Evolutionary conservation across 1,284 basidiomycete genomes (phyloP).

Genomic region (Neotropicomus parvogracilis): DNA sequence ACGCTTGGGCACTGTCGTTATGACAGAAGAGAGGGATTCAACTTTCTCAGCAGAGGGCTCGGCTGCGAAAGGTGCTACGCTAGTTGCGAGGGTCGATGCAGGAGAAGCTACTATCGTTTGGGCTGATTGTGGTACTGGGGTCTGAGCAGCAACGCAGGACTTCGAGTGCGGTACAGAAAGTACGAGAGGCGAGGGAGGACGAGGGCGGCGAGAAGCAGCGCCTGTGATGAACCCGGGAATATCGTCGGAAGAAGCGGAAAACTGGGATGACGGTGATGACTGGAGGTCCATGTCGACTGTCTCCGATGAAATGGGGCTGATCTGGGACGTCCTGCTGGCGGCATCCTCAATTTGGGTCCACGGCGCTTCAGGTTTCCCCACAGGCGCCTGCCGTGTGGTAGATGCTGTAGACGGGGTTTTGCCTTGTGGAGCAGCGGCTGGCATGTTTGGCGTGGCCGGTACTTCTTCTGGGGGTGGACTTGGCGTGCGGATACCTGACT

Average conservation of each 20-base stretch:
- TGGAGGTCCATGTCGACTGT: constrained; percentile 35
- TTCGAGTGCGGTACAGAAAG: constrained; percentile 21
- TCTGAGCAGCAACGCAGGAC: constrained; percentile 13
- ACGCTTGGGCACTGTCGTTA: constrained; percentile 10
- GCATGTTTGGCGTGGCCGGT: constrained; percentile 6
- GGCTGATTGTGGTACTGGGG: constrained; percentile 16
- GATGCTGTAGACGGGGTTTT: constrained; percentile 15
- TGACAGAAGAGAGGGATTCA: constrained; percentile 1
- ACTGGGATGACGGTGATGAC: constrained; percentile 32
- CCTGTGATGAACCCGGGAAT: constrained; percentile 35
- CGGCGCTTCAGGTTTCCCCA: constrained; percentile 14
- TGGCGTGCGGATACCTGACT: constrained; percentile 17
- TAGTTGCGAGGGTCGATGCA: constrained; percentile 18
- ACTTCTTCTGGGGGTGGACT: constrained; percentile 2
- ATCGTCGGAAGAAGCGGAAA: constrained; percentile 25
- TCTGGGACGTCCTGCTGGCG: constrained; percentile 27
- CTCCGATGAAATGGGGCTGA: constrained; percentile 35
- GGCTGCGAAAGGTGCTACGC: constrained; percentile 3
- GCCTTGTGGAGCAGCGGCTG: constrained; percentile 2
- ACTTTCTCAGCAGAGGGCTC: constrained; percentile 17
- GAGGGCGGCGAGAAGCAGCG: constrained; percentile 28
- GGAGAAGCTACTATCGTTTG: constrained; percentile 22
- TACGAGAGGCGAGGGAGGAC: constrained; percentile 28
- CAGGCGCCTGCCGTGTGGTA: constrained; percentile 16
- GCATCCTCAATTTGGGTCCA: constrained; percentile 27